These are phyloP conservation scores for Paxillus rubicundulus DNA, from an alignment of 768 basidiomycete genomes.

Conservation along the genomic window DNA sequence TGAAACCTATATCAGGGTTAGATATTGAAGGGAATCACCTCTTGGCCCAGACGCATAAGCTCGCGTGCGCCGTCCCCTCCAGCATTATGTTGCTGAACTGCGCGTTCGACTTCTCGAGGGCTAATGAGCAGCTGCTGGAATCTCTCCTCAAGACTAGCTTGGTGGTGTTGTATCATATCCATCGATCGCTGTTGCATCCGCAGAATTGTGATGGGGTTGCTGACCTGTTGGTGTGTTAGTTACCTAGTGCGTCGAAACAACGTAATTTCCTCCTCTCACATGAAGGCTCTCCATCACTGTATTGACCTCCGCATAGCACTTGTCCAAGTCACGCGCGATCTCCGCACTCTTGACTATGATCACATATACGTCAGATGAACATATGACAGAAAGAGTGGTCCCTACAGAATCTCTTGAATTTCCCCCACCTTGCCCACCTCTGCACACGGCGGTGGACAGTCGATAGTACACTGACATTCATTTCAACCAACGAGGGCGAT, in stretches of 20 bases:
- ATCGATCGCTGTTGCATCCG: slow-evolving; percentile 30
- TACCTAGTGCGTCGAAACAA: not conserved
- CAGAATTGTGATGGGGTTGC: slow-evolving; percentile 20
- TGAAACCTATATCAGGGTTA: not conserved
- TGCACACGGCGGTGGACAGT: slow-evolving; percentile 38
- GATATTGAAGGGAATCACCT: slow-evolving; percentile 27
- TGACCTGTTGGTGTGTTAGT: slow-evolving; percentile 17
- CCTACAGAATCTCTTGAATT: slow-evolving; percentile 39
- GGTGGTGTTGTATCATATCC: slow-evolving; percentile 26
- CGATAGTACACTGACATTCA: slow-evolving; percentile 38
- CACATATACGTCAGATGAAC: slow-evolving; percentile 3
- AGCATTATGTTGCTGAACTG: slow-evolving; percentile 39
- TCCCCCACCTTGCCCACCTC: slow-evolving; percentile 40
- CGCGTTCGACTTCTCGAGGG: slow-evolving; percentile 35
- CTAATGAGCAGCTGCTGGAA: slow-evolving; percentile 40
- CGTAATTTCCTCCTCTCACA: slow-evolving; percentile 27
- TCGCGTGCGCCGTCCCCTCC: slow-evolving; percentile 42
- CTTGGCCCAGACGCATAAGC: slow-evolving; percentile 55
- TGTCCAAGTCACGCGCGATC: slow-evolving; percentile 46
- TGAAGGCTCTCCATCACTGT: slow-evolving; percentile 42
- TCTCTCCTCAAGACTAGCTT: slow-evolving; percentile 36
- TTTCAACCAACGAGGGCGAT: not conserved
- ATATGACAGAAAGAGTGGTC: not conserved
- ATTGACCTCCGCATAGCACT: slow-evolving; percentile 42
- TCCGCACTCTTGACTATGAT: slow-evolving; percentile 43